These are phyloP conservation scores for Magnaporthiopsis incrustans DNA, from an alignment of 2,329 filamentous ascomycete genomes.

Conservation along the genomic window DNA sequence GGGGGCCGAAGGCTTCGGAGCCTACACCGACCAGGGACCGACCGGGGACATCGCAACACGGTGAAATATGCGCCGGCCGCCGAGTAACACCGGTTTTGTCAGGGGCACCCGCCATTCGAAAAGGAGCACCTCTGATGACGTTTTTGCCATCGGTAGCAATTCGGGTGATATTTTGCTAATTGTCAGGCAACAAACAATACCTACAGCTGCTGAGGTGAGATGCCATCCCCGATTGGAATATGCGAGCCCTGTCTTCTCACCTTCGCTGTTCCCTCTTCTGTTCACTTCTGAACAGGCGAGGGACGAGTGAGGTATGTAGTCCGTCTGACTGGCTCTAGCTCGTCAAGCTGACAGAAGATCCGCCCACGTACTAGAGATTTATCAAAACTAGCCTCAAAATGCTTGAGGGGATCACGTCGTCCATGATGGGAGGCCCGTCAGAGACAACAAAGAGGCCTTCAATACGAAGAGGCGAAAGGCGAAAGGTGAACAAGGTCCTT, in stretches of 20 bases:
- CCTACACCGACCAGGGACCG: neutral
- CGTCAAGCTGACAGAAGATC: neutral
- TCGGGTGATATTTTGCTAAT: neutral
- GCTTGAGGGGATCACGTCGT: neutral
- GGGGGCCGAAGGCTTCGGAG: too few relatives aligned
- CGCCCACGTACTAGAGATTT: too few relatives aligned
- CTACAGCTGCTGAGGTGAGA: neutral
- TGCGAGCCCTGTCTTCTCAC: neutral
- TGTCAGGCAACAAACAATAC: neutral
- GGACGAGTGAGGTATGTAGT: too few relatives aligned
- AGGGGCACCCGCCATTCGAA: neutral
- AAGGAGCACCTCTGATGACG: neutral
- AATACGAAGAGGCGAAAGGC: neutral
- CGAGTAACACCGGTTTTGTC: neutral
- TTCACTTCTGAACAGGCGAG: too few relatives aligned
- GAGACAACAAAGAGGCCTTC: too few relatives aligned
- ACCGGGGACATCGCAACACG: neutral
- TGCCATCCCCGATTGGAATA: neutral
- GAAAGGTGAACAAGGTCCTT: neutral
- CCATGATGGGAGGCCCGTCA: too few relatives aligned
- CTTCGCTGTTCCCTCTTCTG: neutral
- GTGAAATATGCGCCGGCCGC: neutral
- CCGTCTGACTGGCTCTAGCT: neutral
- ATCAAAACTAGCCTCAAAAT: too few relatives aligned
- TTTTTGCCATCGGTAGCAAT: neutral